Conservation (phyloP, 2,329 filamentous ascomycete species). For the Nemania abortiva region DNA sequence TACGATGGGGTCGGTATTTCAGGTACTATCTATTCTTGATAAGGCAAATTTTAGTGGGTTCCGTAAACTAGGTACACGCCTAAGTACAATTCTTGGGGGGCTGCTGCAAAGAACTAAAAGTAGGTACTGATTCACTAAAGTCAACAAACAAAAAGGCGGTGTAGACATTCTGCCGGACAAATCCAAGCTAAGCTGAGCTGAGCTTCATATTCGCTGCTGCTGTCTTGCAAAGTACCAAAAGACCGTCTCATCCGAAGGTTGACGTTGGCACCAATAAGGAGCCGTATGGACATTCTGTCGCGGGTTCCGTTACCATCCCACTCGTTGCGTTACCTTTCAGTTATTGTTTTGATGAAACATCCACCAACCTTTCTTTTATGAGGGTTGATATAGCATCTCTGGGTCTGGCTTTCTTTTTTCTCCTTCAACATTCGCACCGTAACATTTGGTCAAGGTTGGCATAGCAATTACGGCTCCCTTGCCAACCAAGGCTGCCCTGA, state of each 20-base stretch:
- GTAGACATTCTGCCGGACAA: conserved; percentile 39
- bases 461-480: conserved; percentile 6
- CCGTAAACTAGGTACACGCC: background rate
- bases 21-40: background rate
- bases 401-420: background rate
- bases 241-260: too few species aligned
- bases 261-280: background rate
- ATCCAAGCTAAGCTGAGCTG: conserved; percentile 22
- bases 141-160: conserved; percentile 39
- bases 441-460: conserved; percentile 15
- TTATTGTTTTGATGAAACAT: background rate
- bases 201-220: conserved; percentile 10
- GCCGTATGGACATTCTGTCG: background rate
- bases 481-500: conserved; percentile 1
- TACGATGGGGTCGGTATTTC: too few species aligned
- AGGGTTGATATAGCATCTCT: conserved; percentile 15
- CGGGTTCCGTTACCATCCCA: background rate
- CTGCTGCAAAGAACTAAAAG: conserved; percentile 1
- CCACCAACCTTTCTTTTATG: background rate
- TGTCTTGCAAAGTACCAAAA: too few species aligned
- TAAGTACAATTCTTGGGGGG: background rate
- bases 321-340: conserved; percentile 1
- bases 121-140: conserved; percentile 25
- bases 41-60: conserved; percentile 5
- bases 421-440: background rate